These are phyloP conservation scores for Tuber indicum DNA, from an alignment of 495 filamentous ascomycete species.

Conservation along the genomic window DNA sequence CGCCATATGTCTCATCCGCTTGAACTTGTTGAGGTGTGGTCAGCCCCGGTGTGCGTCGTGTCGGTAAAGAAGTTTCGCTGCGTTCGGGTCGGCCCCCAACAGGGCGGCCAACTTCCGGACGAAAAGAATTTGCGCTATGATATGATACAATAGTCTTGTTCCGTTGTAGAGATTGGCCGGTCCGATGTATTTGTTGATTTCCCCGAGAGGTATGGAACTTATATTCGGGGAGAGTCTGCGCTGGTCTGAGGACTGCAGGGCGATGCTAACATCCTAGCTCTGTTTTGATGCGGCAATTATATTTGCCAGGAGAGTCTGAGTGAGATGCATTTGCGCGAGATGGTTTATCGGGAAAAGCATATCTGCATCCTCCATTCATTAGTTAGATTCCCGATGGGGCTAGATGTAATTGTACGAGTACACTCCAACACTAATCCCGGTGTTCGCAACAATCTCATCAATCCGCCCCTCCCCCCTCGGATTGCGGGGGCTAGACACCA, in stretches of 20 bases:
- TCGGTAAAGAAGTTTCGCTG: slow-evolving; percentile 45
- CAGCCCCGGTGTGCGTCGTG: slow-evolving; percentile 50
- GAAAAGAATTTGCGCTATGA: slow-evolving; percentile 52
- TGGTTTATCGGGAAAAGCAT: slow-evolving; percentile 46
- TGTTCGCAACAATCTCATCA: slow-evolving; percentile 46
- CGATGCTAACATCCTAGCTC: slow-evolving; percentile 45
- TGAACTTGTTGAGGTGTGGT: slow-evolving; percentile 51
- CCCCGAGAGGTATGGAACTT: slow-evolving; percentile 48
- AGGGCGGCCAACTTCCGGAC: slow-evolving; percentile 42
- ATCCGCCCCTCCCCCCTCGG: slow-evolving; percentile 45
- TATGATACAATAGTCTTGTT: slow-evolving; percentile 49
- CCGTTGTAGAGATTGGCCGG: slow-evolving; percentile 51
- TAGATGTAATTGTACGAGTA: slow-evolving; percentile 9
- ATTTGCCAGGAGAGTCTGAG: slow-evolving; percentile 44
- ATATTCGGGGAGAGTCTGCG: slow-evolving; percentile 49
- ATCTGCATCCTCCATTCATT: slow-evolving; percentile 22
- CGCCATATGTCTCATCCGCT: slow-evolving; percentile 51
- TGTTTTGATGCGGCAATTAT: slow-evolving; percentile 43
- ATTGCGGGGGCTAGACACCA: slow-evolving; percentile 46
- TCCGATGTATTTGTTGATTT: slow-evolving; percentile 54
- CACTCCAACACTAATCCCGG: slow-evolving; percentile 45
- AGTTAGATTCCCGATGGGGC: neutral
- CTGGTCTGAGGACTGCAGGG: slow-evolving; percentile 52
- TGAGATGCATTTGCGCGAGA: slow-evolving; percentile 45
- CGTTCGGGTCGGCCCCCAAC: slow-evolving; percentile 30